Conservation (phyloP, 305 asterid species). For the Fraxinus sp. region DNA sequence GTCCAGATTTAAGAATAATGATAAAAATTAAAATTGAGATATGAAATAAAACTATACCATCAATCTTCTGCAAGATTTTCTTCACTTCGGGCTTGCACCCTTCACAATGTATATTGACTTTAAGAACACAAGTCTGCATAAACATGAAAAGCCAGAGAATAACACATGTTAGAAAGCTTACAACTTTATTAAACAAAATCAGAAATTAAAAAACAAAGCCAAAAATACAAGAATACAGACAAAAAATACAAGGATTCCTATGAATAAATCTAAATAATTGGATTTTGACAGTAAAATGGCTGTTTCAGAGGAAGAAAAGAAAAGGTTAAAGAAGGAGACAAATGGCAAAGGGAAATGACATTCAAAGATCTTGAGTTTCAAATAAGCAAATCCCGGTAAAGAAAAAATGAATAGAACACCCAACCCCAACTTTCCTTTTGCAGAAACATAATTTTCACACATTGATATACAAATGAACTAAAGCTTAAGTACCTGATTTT, state of each 20-base stretch:
- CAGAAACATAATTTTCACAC: background rate
- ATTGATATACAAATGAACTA: conserved; percentile 14
- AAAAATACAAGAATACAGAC: background rate
- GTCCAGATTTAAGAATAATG: too few species aligned
- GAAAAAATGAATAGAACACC: conserved; percentile 13
- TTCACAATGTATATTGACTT: conserved; percentile 97
- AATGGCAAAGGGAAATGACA: background rate
- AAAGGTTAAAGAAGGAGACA: background rate
- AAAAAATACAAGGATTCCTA: background rate
- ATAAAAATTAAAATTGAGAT: background rate
- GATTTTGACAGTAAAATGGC: background rate
- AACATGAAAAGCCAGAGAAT: conserved; percentile 31
- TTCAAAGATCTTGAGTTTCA: conserved; percentile 13
- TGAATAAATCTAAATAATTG: background rate
- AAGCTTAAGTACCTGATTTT: conserved; percentile 24
- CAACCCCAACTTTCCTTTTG: background rate
- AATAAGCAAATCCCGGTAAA: conserved; percentile 28
- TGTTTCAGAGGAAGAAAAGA: background rate
- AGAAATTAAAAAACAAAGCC: conserved; percentile 10
- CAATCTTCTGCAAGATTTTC: conserved; percentile 43
- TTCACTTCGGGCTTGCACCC: conserved; percentile 93
- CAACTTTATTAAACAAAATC: conserved; percentile 3
- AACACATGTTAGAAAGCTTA: conserved; percentile 3
- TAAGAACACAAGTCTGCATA: conserved; percentile 49
- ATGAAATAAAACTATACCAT: conserved; percentile 42